These are phyloP conservation scores for Adansonia gregorii DNA, from an alignment of 441 rosid species.

Conservation along the genomic window DNA sequence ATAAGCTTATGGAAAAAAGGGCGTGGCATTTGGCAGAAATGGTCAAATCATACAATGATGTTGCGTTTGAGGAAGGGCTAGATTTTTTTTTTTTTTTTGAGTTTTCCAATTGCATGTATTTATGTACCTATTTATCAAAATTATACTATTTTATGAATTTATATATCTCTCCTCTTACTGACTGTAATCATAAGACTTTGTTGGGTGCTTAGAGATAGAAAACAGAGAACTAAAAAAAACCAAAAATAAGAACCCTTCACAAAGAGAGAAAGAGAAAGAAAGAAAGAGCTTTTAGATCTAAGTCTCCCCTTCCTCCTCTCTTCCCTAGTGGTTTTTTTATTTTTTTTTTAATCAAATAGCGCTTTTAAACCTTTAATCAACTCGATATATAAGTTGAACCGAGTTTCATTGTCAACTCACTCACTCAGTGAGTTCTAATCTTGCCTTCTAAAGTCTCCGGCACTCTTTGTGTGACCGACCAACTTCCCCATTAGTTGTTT, in stretches of 20 bases:
- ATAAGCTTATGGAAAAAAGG: slow-evolving; percentile 92
- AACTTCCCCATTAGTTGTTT: neutral
- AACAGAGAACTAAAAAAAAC: neutral
- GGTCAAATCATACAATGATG: slow-evolving; percentile 29
- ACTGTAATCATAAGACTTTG: slow-evolving; percentile 28
- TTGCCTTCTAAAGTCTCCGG: slow-evolving; percentile 1
- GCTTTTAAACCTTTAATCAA: slow-evolving; percentile 21
- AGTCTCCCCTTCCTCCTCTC: slow-evolving; percentile 28
- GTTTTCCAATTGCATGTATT: slow-evolving; percentile 8
- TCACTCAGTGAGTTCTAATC: slow-evolving; percentile 22
- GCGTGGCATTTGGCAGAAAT: slow-evolving; percentile 64
- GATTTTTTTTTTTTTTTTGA: neutral
- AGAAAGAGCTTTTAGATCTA: slow-evolving; percentile 47
- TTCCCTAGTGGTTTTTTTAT: slow-evolving; percentile 28
- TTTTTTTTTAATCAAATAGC: slow-evolving; percentile 35
- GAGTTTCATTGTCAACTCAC: slow-evolving; percentile 23
- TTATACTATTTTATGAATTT: neutral
- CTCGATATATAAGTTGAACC: slow-evolving; percentile 42
- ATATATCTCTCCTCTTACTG: neutral
- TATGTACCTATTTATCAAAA: neutral
- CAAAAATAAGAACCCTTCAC: too few relatives aligned
- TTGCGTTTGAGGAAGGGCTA: slow-evolving; percentile 15
- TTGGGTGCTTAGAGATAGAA: slow-evolving; percentile 14
- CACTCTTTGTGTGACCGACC: slow-evolving; percentile 21
- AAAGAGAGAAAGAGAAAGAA: neutral